Evolutionary conservation across 495 filamentous ascomycete species (phyloP), one percentile per base, ranked within the genome.

Genomic region (Astrothelium macrocarpum): DNA sequence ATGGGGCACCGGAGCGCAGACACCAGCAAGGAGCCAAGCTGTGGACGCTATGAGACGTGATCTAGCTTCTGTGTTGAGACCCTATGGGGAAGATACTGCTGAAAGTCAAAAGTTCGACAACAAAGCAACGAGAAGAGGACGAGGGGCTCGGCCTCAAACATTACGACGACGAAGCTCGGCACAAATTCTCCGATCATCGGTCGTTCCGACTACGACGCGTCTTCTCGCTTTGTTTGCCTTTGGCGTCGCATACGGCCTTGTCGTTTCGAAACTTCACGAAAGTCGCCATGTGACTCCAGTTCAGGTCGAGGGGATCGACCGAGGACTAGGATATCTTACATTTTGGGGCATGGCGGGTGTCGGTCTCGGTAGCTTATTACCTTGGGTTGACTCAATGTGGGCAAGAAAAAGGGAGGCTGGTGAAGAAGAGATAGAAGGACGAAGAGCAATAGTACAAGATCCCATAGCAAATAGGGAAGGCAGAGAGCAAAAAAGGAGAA

Each of bases 281-380:
- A 83, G 82, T 29, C 79, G 82, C 65, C 80, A 82, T 71, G 78
- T 92, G 62, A 80, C 82, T 11, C 82, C 86, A 18, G 79, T 89
- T 58, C 79, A 85, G 71, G 76, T 86, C 49, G 79, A 83, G 67
- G 81, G 81, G 34, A 69, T 88, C 32, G 78, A 82, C 75, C 75
- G 79, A 23, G 83, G 85, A 43, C 86, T 84, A 82, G 71, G 78
- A 62, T 96, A 95, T 67, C 74, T 94, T 60, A 71, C 78, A 1
- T 84, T 88, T 68, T 98, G 94, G 91, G 95, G 91, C 0, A 62
- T 85, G 25, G 85, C 85, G 0, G 95, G 91, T 14, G 82, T 96
- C 10, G 77, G 78, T 0, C 72, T 95, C 28, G 95, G 95, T 18
- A 85, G 84, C 63, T 70, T 94, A 46, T 77, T 97, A 56, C 94